Evolutionary conservation across 2,329 filamentous ascomycete species (phyloP), one percentile per base, ranked within the genome.

Genomic region (Exophiala lecanii-corni): DNA sequence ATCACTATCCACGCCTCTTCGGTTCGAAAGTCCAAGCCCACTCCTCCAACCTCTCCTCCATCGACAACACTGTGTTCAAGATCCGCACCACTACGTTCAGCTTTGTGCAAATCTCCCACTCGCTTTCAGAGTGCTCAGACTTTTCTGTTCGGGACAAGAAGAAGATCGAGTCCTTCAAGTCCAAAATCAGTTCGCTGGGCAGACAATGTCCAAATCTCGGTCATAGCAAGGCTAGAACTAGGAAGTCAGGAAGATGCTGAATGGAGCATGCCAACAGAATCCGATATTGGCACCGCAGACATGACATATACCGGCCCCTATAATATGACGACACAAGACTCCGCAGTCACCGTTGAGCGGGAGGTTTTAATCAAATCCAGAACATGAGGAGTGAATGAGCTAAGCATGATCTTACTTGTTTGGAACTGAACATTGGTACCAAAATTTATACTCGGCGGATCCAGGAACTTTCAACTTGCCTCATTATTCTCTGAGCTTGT

Each of bases 101-200:
- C 48, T 17, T 33, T 51, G 5, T 47, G 41, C n/a, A 47, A 43
- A 26, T 47, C 48, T 12, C 48, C 44, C 18, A 19, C 43, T 17
- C 40, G 34, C 17, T 25, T 36, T n/a, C 26, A 30, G 15, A 38
- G 17, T 9, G 17, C 26, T 9, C 40, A 37, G n/a, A 35, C 30
- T 10, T 20, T 35, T 20, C 15, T 40, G 9, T 43, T 47, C 13
- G 39, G 41, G 3, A 19, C 31, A 13, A 4, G 33, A 5, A 40
- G 31, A 13, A 38, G 39, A 18, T 20, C 35, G 9, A 36, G 41
- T 17, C 19, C 30, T 9, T n/a, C 17, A 10, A 45, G 38, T 31
- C 38, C 48, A n/a, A 51, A 51, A 39, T 51, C 44, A 10, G 48
- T 51, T 15, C 44, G 41, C 20, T 51, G 48, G 48, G 48, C 48